These are phyloP conservation scores for Penicillium paradoxum DNA, from an alignment of 495 filamentous ascomycete genomes.

Conservation along the genomic window DNA sequence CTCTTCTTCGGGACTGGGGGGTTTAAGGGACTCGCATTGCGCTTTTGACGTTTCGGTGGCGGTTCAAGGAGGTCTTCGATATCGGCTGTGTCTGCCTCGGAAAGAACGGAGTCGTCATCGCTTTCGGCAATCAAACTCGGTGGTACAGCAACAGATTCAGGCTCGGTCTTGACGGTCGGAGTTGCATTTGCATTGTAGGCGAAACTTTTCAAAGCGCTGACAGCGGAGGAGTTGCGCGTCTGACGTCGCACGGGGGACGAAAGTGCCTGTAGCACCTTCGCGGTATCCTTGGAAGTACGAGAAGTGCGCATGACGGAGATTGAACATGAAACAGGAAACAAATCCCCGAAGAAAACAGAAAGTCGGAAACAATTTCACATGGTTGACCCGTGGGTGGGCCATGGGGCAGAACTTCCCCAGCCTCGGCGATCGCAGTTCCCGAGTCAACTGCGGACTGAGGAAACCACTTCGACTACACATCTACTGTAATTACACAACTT, in stretches of 20 bases:
- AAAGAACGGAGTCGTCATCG: slow-evolving; percentile 35
- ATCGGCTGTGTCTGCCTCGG: slow-evolving; percentile 45
- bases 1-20: slow-evolving; percentile 15
- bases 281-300: slow-evolving; percentile 53
- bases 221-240: slow-evolving; percentile 33
- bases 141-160: slow-evolving; percentile 5
- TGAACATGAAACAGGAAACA: not conserved
- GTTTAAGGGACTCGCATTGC: slow-evolving; percentile 17
- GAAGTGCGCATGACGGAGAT: slow-evolving; percentile 54
- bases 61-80: slow-evolving; percentile 60
- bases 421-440: slow-evolving; percentile 6
- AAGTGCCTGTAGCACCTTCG: slow-evolving; percentile 46
- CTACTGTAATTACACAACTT: not conserved
- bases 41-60: slow-evolving; percentile 49
- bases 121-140: slow-evolving; percentile 8
- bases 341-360: not conserved
- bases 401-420: slow-evolving; percentile 1
- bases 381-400: slow-evolving; percentile 6
- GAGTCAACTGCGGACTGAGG: not conserved
- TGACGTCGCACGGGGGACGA: slow-evolving; percentile 37
- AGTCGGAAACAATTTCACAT: slow-evolving; percentile 22
- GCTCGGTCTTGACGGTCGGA: slow-evolving; percentile 12
- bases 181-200: slow-evolving; percentile 19
- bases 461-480: not conserved
- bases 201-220: slow-evolving; percentile 28